Evolutionary conservation across 352 stramenopile species (phyloP).

Genomic region (Pythium vanterpoolii): DNA sequence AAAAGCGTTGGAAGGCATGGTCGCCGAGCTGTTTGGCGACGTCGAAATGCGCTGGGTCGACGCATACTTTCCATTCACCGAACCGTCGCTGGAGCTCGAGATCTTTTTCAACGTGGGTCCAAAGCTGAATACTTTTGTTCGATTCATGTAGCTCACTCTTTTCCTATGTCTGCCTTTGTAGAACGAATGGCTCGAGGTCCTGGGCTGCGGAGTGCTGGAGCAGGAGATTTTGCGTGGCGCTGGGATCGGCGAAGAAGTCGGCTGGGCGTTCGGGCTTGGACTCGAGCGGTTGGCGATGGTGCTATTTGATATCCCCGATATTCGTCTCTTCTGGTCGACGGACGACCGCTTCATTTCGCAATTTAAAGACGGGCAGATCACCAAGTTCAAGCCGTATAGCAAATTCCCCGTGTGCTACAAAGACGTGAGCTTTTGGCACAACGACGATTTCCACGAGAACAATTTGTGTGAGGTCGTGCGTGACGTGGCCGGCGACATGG

Average conservation of each 20-base stretch:
- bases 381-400: slow-evolving; percentile 97
- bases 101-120: slow-evolving; percentile 92
- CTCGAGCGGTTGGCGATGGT: slow-evolving; percentile 99
- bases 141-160: neutral
- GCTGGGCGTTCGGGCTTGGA: slow-evolving; percentile 98
- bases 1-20: slow-evolving; percentile 93
- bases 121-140: neutral
- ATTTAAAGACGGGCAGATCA: slow-evolving; percentile 91
- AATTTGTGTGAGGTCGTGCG: slow-evolving; percentile 97
- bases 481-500: slow-evolving; percentile 95
- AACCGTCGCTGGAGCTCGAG: slow-evolving; percentile 98
- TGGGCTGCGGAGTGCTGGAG: slow-evolving; percentile 97
- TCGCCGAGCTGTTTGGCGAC: slow-evolving; percentile 86
- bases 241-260: slow-evolving; percentile 81
- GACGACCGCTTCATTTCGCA: slow-evolving; percentile 94
- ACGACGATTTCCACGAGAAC: slow-evolving; percentile 91
- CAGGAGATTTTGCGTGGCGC: slow-evolving; percentile 92
- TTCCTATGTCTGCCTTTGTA: slow-evolving; percentile 6
- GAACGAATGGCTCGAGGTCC: slow-evolving; percentile 98
- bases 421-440: slow-evolving; percentile 98
- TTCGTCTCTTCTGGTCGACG: slow-evolving; percentile 98
- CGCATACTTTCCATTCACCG: slow-evolving; percentile 99
- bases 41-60: slow-evolving; percentile 98
- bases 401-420: slow-evolving; percentile 99
- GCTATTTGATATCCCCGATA: slow-evolving; percentile 99